Conservation (phyloP, 2,329 filamentous ascomycete genomes). For the Venturia asperata region DNA sequence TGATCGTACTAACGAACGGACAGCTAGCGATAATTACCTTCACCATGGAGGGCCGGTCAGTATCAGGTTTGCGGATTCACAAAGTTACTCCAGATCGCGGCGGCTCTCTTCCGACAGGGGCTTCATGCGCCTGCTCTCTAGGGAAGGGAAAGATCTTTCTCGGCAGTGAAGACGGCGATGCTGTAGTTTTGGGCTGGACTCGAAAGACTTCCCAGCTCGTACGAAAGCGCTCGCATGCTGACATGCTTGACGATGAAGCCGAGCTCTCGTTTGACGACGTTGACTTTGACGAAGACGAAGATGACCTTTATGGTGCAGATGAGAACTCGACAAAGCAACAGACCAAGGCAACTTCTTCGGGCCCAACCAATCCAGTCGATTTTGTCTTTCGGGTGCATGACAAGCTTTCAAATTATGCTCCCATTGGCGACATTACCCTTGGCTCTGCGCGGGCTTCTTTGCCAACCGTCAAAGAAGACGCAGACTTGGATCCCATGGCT, state of each 20-base stretch:
- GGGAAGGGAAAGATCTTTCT: constrained; percentile 68
- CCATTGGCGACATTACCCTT: constrained; percentile 67
- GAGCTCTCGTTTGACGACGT: constrained; percentile 47
- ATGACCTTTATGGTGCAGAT: constrained; percentile 59
- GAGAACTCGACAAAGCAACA: constrained; percentile 34
- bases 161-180: constrained; percentile 78
- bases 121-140: constrained; percentile 64
- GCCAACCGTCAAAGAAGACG: constrained; percentile 19
- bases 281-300: constrained; percentile 49
- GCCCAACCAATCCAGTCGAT: constrained; percentile 50
- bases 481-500: constrained; percentile 16
- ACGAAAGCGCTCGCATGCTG: constrained; percentile 57
- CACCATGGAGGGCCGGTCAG: constrained; percentile 79
- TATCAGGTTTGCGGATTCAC: constrained; percentile 75
- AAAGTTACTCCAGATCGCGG: constrained; percentile 57
- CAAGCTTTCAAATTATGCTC: constrained; percentile 66
- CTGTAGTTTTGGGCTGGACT: constrained; percentile 72
- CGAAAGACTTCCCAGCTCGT: constrained; percentile 54
- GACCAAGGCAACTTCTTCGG: constrained; percentile 30
- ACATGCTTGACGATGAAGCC: constrained; percentile 47
- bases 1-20: constrained; percentile 74
- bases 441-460: constrained; percentile 43
- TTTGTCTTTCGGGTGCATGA: constrained; percentile 74
- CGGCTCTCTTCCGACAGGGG: constrained; percentile 53
- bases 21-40: constrained; percentile 70